Evolutionary conservation across 176 grass and related monocot genomes (phyloP).

Genomic region (Chloris gayana): DNA sequence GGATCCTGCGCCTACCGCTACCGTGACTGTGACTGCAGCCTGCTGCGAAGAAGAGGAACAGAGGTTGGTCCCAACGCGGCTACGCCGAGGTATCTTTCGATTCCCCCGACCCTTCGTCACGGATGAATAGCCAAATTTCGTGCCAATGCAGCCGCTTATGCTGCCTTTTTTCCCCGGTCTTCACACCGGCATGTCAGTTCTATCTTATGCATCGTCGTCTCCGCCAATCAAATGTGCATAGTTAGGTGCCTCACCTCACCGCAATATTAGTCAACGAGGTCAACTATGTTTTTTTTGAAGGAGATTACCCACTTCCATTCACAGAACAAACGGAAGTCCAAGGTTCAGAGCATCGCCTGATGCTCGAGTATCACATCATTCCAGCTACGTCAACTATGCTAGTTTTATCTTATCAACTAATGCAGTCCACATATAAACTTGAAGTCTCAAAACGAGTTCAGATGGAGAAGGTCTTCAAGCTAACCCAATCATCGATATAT

Average conservation of each 20-base stretch:
- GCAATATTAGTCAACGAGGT: too few species aligned
- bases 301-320: too few species aligned
- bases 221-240: not conserved
- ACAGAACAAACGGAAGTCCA: too few species aligned
- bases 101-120: not conserved
- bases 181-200: not conserved
- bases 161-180: not conserved
- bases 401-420: not conserved
- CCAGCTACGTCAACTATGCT: not conserved
- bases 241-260: too few species aligned
- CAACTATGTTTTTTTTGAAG: too few species aligned
- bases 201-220: not conserved
- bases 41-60: not conserved
- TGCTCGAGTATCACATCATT: too few species aligned
- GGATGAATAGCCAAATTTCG: not conserved
- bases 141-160: not conserved
- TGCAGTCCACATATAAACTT: slow-evolving; percentile 3
- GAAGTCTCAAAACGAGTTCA: not conserved
- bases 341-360: too few species aligned
- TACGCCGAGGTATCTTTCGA: not conserved
- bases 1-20: not conserved
- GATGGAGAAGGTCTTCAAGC: slow-evolving; percentile 1
- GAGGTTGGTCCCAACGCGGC: not conserved
- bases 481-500: not conserved
- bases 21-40: not conserved